Base-by-base conservation (phyloP, 805 yeast genomes). In the Lipomyces mesembrius region DNA sequence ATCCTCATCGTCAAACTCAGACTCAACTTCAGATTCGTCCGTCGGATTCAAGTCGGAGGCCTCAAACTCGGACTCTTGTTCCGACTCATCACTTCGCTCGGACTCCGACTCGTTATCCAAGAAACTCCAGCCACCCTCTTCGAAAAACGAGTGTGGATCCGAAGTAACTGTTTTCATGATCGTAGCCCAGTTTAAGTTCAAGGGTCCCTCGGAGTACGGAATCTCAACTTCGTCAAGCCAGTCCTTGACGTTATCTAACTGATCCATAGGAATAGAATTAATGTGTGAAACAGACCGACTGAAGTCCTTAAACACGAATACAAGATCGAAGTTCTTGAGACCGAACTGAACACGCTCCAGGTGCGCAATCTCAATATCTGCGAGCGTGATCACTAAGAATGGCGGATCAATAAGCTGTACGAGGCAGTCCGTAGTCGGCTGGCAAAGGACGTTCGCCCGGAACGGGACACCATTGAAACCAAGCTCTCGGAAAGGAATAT, bases 171-270 rank as follows among this genome's bases (percentile, higher is more conserved):
- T 92, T 80, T 92, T 94, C 97, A 95, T 94, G 76, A 95, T 93
- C 29, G 92, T 88, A 14, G 87, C 83, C 99, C 99, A 95, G 80
- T 92, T 92, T 85, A 95, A 87, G 81, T 94, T 94, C 80, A 95
- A 89, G 57, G 96, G 93, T 62, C 98, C 97, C 75, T 92, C 97
- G 76, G 93, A 90, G 81, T 84, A 88, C 51, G 99, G 97, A 70
- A 95, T 90, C 77, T 95, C 99, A 75, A 95, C 97, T 77, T 95
- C 97, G n/a, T 97, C 91, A 67, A 95, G 82, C 99, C 99, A 95
- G 60, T 91, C 92, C 78, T 94, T 95, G 69, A 95, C 90, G 76
- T 90, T 94, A 76, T 95, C 99, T 64, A 95, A 81, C 62, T 90
- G 84, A 74, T 90, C 96, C 86, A 92, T 91, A 49, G 98, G 98